These are phyloP conservation scores for Colletotrichum filicis DNA, from an alignment of 2,329 filamentous ascomycete species.

Conservation along the genomic window DNA sequence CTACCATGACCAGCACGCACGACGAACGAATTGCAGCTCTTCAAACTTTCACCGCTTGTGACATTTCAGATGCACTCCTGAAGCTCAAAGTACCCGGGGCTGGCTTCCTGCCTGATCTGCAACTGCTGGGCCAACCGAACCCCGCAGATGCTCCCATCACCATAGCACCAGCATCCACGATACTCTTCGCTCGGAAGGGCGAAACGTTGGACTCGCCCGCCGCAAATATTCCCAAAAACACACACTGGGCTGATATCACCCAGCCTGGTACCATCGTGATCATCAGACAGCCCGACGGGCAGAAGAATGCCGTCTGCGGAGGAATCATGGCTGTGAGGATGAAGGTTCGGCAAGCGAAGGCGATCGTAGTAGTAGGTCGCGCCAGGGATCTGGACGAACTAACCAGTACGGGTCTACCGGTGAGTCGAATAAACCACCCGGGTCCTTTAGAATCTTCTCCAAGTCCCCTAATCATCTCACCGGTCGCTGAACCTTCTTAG, in stretches of 20 bases:
- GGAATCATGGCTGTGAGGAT: conserved; percentile 81
- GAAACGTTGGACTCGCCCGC: conserved; percentile 45
- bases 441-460: background rate
- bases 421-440: conserved; percentile 47
- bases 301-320: conserved; percentile 78
- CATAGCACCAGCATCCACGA: conserved; percentile 68
- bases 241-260: conserved; percentile 77
- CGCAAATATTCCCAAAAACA: conserved; percentile 65
- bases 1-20: conserved; percentile 34
- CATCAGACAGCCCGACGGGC: conserved; percentile 71
- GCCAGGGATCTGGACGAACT: conserved; percentile 74
- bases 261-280: conserved; percentile 70
- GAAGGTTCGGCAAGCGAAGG: conserved; percentile 68
- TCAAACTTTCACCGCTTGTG: conserved; percentile 56
- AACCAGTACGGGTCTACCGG: conserved; percentile 63
- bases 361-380: conserved; percentile 74
- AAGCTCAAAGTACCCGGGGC: conserved; percentile 74
- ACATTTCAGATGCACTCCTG: conserved; percentile 79
- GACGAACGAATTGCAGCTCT: conserved; percentile 41
- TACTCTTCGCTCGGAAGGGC: conserved; percentile 71
- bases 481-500: conserved; percentile 40
- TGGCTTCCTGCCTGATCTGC: conserved; percentile 72
- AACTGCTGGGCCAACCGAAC: conserved; percentile 44
- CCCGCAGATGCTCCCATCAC: conserved; percentile 42
- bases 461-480: background rate